Evolutionary conservation across 108 stramenopile genomes (phyloP).

Genomic region (Cylindrotheca fusiformis): DNA sequence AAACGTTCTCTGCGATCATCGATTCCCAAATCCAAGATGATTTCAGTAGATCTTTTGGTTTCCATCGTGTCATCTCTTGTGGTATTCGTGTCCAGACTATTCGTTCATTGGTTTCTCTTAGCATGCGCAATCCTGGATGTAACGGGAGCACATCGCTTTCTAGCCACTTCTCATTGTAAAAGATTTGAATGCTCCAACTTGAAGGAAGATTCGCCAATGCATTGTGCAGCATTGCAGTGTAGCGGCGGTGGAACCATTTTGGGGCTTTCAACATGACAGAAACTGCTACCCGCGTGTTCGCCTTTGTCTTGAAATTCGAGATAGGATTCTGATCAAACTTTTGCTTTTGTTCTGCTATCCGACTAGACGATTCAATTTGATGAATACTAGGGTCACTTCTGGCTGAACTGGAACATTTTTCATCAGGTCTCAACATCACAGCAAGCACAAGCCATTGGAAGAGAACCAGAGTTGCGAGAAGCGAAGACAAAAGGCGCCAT

Average conservation of each 20-base stretch:
- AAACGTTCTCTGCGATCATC: constrained; percentile 41
- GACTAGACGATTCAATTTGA: background rate
- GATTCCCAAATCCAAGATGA: constrained; percentile 47
- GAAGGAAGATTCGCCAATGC: constrained; percentile 34
- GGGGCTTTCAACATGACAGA: constrained; percentile 48
- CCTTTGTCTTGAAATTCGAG: background rate
- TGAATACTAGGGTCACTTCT: background rate
- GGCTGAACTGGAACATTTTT: background rate
- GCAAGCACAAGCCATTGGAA: constrained; percentile 15
- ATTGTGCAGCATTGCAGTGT: constrained; percentile 50
- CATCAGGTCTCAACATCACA: constrained; percentile 3
- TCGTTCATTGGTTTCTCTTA: constrained; percentile 4
- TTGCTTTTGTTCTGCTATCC: background rate
- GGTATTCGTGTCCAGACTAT: constrained; percentile 44
- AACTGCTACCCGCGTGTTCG: constrained; percentile 29
- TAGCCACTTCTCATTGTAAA: constrained; percentile 38
- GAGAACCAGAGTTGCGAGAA: background rate
- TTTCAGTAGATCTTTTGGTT: constrained; percentile 45
- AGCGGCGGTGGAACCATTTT: constrained; percentile 62
- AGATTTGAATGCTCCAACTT: constrained; percentile 46
- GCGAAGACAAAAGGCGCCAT: background rate
- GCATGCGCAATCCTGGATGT: constrained; percentile 24
- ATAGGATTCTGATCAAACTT: background rate
- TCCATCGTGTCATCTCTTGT: constrained; percentile 16
- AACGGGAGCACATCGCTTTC: constrained; percentile 33